A percentile compares a stretch with the other conserved stretches of the same genome.
Conservation (phyloP, 305 asterid genomes). For the Fraxinus dipetala region DNA sequence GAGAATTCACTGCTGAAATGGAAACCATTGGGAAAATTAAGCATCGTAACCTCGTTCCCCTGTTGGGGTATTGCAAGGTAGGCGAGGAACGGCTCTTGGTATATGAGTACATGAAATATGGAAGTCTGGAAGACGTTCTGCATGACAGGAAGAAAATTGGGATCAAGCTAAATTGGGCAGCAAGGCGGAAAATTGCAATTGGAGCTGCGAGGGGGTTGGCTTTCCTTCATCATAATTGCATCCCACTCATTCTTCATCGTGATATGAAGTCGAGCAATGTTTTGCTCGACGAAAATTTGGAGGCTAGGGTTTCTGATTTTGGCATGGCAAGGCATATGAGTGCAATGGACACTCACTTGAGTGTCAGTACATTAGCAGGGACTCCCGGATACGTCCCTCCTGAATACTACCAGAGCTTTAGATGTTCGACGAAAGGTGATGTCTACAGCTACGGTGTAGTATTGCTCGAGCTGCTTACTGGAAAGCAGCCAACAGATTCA, state of each 20-base stretch:
- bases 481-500: conserved; percentile 81
- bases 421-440: conserved; percentile 84
- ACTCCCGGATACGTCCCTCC: conserved; percentile 98
- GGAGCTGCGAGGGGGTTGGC: conserved; percentile 90
- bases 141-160: conserved; percentile 63
- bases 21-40: conserved; percentile 78
- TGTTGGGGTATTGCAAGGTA: conserved; percentile 68
- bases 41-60: conserved; percentile 70
- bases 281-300: conserved; percentile 72
- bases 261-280: conserved; percentile 99
- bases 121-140: conserved; percentile 84
- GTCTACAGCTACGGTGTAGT: conserved; percentile 95
- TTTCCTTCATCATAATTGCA: conserved; percentile 81
- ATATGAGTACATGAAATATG: conserved; percentile 91
- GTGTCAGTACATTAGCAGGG: conserved; percentile 90
- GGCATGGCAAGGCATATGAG: conserved; percentile 95
- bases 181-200: conserved; percentile 69
- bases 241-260: conserved; percentile 84
- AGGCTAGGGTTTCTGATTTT: conserved; percentile 88
- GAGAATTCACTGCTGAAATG: conserved; percentile 83
- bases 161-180: conserved; percentile 66
- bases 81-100: conserved; percentile 83
- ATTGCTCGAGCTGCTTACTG: conserved; percentile 84
- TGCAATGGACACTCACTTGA: conserved; percentile 83
- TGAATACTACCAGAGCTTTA: conserved; percentile 81